These are phyloP conservation scores for Berberis vulgaris DNA, from an alignment of 164 flowering plant genomes.

Conservation along the genomic window DNA sequence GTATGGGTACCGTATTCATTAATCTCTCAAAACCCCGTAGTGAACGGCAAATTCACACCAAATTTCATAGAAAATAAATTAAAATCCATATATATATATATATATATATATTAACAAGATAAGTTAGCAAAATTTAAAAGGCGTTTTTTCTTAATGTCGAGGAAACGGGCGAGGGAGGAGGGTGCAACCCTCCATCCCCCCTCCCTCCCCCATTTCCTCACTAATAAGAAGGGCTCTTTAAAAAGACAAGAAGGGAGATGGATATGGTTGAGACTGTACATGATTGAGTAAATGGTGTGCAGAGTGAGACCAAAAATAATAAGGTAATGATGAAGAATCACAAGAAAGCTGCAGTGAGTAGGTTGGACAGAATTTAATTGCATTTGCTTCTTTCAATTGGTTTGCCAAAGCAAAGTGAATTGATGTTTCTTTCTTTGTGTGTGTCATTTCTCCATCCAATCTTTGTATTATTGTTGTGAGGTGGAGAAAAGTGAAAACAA, in stretches of 20 bases:
- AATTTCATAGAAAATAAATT: no score
- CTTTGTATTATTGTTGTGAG: background rate
- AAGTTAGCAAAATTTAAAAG: no score
- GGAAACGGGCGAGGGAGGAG: no score
- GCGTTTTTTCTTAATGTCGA: no score
- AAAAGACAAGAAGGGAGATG: background rate
- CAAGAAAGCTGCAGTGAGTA: background rate
- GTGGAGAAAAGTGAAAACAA: conserved; percentile 1
- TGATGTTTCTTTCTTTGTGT: background rate
- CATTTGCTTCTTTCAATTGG: conserved; percentile 1
- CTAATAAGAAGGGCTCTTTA: background rate
- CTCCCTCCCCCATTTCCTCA: background rate
- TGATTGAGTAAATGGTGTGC: conserved; percentile 11
- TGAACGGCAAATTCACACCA: no score
- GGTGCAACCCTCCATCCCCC: no score
- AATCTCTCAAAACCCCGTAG: no score
- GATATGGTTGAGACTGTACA: conserved; percentile 2
- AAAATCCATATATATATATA: no score
- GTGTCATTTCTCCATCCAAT: background rate
- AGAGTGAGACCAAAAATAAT: conserved; percentile 30
- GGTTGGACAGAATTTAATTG: background rate
- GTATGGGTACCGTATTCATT: no score
- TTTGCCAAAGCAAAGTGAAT: background rate
- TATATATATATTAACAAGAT: no score
- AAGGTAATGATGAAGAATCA: conserved; percentile 35